A percentile compares a stretch with the other conserved stretches of the same genome.
Evolutionary conservation across 2,329 filamentous ascomycete species (phyloP).

Genomic region (Epichloe sylvatica): DNA sequence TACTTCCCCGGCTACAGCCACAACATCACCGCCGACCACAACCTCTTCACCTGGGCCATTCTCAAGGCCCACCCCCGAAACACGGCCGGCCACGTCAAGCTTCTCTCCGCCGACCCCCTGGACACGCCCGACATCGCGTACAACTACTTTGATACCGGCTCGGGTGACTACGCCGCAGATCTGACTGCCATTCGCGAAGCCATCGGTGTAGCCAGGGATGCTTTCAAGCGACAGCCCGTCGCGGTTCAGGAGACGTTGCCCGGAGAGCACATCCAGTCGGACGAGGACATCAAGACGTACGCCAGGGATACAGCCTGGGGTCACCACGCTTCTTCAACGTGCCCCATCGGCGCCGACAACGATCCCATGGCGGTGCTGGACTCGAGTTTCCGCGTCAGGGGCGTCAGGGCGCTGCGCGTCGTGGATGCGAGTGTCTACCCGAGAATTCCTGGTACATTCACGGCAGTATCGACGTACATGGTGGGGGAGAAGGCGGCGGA

Average conservation of each 20-base stretch:
- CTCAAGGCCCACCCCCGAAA: conserved; percentile 51
- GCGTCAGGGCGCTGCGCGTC: conserved; percentile 38
- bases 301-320: conserved; percentile 37
- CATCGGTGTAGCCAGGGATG: conserved; percentile 36
- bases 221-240: conserved; percentile 13
- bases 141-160: conserved; percentile 43
- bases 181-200: conserved; percentile 43
- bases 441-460: conserved; percentile 32
- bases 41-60: conserved; percentile 23
- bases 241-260: conserved; percentile 15
- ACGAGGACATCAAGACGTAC: conserved; percentile 31
- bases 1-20: conserved; percentile 16
- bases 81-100: conserved; percentile 43
- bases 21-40: conserved; percentile 13
- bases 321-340: conserved; percentile 43
- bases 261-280: conserved; percentile 22
- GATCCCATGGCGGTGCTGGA: conserved; percentile 43
- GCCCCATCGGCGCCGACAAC: conserved; percentile 37
- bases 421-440: conserved; percentile 45
- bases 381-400: conserved; percentile 38
- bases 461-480: conserved; percentile 37
- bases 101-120: conserved; percentile 44
- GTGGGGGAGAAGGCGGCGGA: conserved; percentile 39
- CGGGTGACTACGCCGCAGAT: conserved; percentile 31
- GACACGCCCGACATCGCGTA: conserved; percentile 50